These are phyloP conservation scores for Atractiella rhizophila DNA, from an alignment of 768 basidiomycete genomes.

Conservation along the genomic window DNA sequence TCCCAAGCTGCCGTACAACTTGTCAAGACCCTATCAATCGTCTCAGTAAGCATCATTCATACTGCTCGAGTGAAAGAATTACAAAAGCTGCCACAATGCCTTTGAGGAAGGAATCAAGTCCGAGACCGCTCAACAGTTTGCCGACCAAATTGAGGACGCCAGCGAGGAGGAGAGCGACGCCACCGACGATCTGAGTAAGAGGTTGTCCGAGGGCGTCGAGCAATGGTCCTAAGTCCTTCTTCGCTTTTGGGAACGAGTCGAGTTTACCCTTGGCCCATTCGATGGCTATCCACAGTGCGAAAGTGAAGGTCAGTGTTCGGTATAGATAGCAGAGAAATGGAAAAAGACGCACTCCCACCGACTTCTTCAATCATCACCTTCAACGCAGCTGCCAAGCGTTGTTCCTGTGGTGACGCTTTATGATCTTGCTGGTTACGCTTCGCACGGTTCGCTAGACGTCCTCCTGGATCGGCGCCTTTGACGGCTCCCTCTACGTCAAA, in stretches of 20 bases:
- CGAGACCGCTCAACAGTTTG: neutral
- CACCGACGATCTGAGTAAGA: neutral
- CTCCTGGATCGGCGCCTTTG: neutral
- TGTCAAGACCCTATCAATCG: neutral
- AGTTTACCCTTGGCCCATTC: neutral
- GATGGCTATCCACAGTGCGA: neutral
- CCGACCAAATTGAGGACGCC: conserved; percentile 2
- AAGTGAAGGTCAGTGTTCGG: neutral
- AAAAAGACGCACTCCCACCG: no score
- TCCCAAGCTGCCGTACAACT: neutral
- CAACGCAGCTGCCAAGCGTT: neutral
- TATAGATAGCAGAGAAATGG: neutral
- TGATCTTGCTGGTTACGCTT: neutral
- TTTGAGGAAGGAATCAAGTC: neutral
- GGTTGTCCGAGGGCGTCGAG: neutral
- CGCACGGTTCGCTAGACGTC: neutral
- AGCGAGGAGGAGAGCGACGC: neutral
- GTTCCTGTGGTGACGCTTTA: neutral
- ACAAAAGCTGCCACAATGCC: neutral
- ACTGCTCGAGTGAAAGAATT: neutral
- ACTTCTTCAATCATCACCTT: neutral
- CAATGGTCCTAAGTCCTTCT: conserved; percentile 1
- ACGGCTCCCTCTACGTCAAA: no score
- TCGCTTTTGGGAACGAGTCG: neutral
- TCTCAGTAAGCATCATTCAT: neutral